Conservation (phyloP, 176 grass and related monocot genomes). For the Oryza punctata region DNA sequence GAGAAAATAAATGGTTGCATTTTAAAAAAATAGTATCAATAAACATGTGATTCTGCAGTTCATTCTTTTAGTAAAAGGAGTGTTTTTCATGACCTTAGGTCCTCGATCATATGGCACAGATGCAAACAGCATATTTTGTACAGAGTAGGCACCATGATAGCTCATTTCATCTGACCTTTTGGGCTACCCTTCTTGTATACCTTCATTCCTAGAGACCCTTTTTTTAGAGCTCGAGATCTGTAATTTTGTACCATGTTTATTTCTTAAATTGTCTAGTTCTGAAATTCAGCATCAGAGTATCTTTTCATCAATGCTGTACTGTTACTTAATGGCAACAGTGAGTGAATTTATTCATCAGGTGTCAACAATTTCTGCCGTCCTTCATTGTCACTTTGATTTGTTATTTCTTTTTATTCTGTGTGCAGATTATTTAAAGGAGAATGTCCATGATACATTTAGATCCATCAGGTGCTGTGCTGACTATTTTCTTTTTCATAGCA, state of each 20-base stretch:
- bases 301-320: conserved; percentile 13
- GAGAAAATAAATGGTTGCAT: background rate
- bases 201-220: background rate
- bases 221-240: background rate
- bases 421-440: conserved; percentile 83
- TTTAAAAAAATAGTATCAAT: conserved; percentile 7
- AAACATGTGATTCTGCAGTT: conserved; percentile 12
- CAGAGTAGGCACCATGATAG: background rate
- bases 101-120: background rate
- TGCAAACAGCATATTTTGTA: background rate
- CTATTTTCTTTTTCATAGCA: background rate
- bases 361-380: background rate
- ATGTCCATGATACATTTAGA: conserved; percentile 62
- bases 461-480: conserved; percentile 57
- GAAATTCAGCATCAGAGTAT: background rate
- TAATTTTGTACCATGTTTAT: background rate
- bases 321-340: conserved; percentile 9
- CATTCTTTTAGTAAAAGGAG: background rate
- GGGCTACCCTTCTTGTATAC: background rate
- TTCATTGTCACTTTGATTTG: conserved; percentile 3
- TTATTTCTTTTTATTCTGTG: conserved; percentile 33
- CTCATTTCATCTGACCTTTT: background rate
- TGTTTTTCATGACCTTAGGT: conserved; percentile 14
- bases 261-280: background rate
- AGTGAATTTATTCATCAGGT: conserved; percentile 25